These are phyloP conservation scores for Inga oerstediana DNA, from an alignment of 306 rosid genomes.

Conservation along the genomic window DNA sequence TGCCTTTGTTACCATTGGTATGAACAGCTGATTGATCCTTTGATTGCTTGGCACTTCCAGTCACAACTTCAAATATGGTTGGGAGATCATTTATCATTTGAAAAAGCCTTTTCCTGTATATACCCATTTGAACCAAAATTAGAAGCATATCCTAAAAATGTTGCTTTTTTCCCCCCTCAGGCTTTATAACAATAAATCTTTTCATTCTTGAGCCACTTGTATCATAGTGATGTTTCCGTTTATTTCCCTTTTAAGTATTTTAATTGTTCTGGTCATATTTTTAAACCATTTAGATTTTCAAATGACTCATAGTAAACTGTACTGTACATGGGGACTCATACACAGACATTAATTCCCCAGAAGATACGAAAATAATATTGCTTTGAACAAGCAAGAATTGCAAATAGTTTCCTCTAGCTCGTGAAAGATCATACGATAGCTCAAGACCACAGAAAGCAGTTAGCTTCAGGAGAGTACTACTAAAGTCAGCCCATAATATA, in stretches of 20 bases:
- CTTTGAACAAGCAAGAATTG: too few relatives aligned
- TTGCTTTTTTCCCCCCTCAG: constrained; percentile 10
- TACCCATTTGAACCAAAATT: constrained; percentile 42
- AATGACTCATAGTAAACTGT: too few relatives aligned
- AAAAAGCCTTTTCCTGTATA: constrained; percentile 76
- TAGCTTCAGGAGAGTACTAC: background rate
- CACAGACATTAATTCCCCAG: too few relatives aligned
- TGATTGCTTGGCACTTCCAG: constrained; percentile 76
- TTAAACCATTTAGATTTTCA: too few relatives aligned
- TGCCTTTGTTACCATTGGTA: constrained; percentile 82
- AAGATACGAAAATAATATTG: too few relatives aligned
- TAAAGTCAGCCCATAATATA: background rate
- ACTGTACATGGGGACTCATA: too few relatives aligned
- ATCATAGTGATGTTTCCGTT: too few relatives aligned
- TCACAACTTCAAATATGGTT: constrained; percentile 90
- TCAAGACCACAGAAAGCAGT: background rate
- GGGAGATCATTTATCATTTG: constrained; percentile 98
- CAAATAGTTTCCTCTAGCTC: background rate
- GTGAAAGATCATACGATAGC: background rate
- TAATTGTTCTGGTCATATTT: too few relatives aligned
- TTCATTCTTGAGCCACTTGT: background rate
- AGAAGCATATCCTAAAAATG: constrained; percentile 27
- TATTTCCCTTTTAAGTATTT: too few relatives aligned
- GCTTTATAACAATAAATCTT: background rate
- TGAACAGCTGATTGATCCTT: constrained; percentile 61